A percentile compares a stretch with the other conserved stretches of the same genome.
phyloP scores from a whole-genome alignment of 169 alveolate species.

The Cryptosporidium ubiquitum region DNA sequence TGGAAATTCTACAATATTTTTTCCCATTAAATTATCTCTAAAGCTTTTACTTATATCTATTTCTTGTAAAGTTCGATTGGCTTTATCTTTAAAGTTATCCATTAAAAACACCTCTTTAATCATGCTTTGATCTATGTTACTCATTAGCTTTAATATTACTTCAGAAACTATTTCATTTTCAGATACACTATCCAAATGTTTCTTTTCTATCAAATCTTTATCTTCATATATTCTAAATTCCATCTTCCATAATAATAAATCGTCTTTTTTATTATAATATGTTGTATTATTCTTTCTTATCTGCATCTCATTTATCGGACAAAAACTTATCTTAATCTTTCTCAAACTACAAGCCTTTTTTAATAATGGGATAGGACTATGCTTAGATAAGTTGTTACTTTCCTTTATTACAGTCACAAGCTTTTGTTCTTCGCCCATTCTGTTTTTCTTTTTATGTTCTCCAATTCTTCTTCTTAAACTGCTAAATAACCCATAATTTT shows the following conservation, averaged over 20 bases:
- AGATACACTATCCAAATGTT: constrained; percentile 7
- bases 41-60: constrained; percentile 26
- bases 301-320: constrained; percentile 60
- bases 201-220: background rate
- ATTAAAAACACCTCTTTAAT: background rate
- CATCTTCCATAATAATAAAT: constrained; percentile 46
- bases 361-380: constrained; percentile 42
- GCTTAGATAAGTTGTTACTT: background rate
- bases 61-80: background rate
- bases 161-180: constrained; percentile 20
- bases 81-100: background rate
- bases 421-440: background rate
- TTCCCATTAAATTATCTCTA: constrained; percentile 43
- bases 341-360: constrained; percentile 53
- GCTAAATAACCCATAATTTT: background rate
- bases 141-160: background rate
- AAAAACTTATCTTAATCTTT: constrained; percentile 40
- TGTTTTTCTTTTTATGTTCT: background rate
- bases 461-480: background rate
- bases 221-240: constrained; percentile 7
- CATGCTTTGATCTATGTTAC: background rate
- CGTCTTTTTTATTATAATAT: constrained; percentile 46
- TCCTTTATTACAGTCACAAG: constrained; percentile 7
- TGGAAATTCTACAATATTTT: constrained; percentile 39
- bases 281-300: constrained; percentile 51